Percentiles rank a stretch among this genome's conserved stretches.
phyloP scores from a whole-genome alignment of 2,329 filamentous ascomycete genomes.

The Cytospora schulzeri region DNA sequence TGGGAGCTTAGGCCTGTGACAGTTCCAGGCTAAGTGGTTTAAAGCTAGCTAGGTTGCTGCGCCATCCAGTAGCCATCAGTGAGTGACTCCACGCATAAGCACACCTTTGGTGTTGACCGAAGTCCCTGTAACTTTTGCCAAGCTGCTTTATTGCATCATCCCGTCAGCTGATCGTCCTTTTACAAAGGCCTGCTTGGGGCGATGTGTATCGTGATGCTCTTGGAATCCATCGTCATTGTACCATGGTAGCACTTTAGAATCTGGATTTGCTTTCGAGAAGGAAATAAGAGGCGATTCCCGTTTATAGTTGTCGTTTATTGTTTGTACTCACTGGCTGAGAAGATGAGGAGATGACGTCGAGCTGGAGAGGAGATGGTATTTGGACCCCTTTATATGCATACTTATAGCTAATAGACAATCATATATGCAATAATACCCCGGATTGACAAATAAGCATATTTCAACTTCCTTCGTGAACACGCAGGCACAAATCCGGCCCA shows the following conservation, averaged over 20 bases:
- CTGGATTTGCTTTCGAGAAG: no score
- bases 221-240: background rate
- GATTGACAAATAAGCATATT: background rate
- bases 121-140: background rate
- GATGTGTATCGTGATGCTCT: background rate
- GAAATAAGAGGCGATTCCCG: no score
- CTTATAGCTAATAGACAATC: background rate
- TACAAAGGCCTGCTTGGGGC: background rate
- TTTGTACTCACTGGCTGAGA: no score
- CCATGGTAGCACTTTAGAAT: background rate
- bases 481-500: background rate
- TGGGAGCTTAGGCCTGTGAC: background rate
- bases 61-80: no score
- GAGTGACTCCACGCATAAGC: background rate
- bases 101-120: background rate
- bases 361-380: background rate
- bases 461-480: background rate
- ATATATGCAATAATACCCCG: background rate
- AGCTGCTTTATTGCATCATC: slow-evolving; percentile 11
- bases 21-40: background rate
- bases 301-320: no score
- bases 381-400: background rate
- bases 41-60: background rate
- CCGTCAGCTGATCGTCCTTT: slow-evolving; percentile 4
- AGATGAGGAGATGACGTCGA: background rate